These are phyloP conservation scores for Globisporangium canariense DNA, from an alignment of 352 stramenopile genomes.

Conservation along the genomic window DNA sequence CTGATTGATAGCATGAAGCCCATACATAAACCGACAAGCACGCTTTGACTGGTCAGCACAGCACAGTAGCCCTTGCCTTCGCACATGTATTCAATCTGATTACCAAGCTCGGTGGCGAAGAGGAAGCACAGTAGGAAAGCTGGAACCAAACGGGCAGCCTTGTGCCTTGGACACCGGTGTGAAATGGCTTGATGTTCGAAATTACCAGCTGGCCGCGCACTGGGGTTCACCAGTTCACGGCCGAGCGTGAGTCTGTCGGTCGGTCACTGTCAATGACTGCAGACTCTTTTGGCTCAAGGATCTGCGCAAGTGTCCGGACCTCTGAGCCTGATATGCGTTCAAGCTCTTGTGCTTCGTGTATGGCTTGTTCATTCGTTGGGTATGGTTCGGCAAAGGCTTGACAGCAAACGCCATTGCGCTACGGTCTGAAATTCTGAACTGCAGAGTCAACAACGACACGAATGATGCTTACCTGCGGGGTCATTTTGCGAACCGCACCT, in stretches of 20 bases:
- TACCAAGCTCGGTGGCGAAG: not conserved
- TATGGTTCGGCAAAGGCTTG: not conserved
- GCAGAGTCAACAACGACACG: not conserved
- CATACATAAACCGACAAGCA: not conserved
- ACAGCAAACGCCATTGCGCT: not conserved
- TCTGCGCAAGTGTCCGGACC: not conserved
- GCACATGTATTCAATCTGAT: not conserved
- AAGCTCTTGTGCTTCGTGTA: not conserved
- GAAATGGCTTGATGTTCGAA: slow-evolving; percentile 16
- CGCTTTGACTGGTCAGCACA: not conserved
- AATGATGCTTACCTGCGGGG: not conserved
- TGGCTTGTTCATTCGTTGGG: too few relatives aligned
- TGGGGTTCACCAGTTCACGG: not conserved
- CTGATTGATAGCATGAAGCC: not conserved
- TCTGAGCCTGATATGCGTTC: not conserved
- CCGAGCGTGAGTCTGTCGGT: not conserved
- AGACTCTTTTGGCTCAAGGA: not conserved
- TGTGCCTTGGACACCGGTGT: not conserved
- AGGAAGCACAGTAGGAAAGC: not conserved
- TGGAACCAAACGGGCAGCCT: not conserved
- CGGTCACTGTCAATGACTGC: not conserved
- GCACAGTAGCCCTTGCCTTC: not conserved
- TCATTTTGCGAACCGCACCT: not conserved
- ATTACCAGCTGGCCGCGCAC: slow-evolving; percentile 3
- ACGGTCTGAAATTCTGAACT: not conserved